Percentiles rank a stretch among this genome's conserved stretches.
phyloP scores from a whole-genome alignment of 805 yeast species.

The Cyberlindnera mycetangii region DNA sequence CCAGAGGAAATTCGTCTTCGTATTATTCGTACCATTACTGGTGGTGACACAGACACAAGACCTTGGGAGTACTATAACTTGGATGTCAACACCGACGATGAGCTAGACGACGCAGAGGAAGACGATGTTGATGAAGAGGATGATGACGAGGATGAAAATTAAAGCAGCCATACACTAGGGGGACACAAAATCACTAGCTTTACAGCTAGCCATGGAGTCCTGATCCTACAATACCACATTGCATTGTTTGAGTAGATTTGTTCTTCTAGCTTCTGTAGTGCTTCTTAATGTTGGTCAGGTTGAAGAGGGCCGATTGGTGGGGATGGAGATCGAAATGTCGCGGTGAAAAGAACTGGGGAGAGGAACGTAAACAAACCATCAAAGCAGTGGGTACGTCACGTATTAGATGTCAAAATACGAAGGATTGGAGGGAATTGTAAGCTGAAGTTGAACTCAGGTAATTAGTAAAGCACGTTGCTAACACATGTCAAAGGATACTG shows the following conservation, averaged over 20 bases:
- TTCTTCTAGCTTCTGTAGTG: no score
- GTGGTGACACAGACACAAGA: slow-evolving; percentile 36
- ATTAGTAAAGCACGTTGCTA: background rate
- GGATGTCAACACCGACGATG: slow-evolving; percentile 13
- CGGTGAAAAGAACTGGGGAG: background rate
- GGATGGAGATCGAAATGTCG: background rate
- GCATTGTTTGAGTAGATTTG: no score
- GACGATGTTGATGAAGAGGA: slow-evolving; percentile 6
- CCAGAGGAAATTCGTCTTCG: slow-evolving; percentile 44
- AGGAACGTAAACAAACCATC: background rate
- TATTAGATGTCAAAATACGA: slow-evolving; percentile 3
- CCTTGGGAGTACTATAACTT: slow-evolving; percentile 29
- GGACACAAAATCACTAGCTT: background rate
- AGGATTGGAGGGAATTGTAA: slow-evolving; percentile 4
- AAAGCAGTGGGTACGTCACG: background rate
- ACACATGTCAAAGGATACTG: slow-evolving; percentile 20
- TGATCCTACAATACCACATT: no score
- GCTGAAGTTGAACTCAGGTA: background rate
- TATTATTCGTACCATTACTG: slow-evolving; percentile 57
- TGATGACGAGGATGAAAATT: slow-evolving; percentile 1
- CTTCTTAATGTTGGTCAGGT: no score
- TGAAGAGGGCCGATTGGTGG: no score
- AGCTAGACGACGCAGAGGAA: slow-evolving; percentile 8
- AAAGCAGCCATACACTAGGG: background rate
- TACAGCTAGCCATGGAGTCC: background rate